Evolutionary conservation across 2,329 filamentous ascomycete genomes (phyloP).

Genomic region (Exophiala mesophila): DNA sequence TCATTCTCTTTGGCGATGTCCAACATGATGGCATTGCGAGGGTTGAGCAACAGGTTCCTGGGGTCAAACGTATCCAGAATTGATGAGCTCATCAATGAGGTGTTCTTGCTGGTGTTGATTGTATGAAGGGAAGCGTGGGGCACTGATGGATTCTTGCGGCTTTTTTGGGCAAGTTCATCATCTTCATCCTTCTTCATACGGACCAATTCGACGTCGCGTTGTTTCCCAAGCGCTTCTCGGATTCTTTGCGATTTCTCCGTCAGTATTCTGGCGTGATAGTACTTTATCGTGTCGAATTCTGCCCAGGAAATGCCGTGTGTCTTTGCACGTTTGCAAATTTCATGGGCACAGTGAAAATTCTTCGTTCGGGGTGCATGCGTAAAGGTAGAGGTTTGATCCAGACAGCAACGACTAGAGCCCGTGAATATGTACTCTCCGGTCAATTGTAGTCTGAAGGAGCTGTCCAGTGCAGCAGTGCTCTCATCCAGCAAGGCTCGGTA

Average conservation of each 20-base stretch:
- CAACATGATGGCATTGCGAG: constrained; percentile 20
- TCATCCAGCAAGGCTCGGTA: constrained; percentile 23
- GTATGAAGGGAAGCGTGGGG: too few relatives aligned
- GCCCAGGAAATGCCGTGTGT: constrained; percentile 23
- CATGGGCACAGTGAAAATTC: constrained; percentile 19
- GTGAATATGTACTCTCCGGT: constrained; percentile 24
- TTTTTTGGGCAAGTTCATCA: constrained; percentile 17
- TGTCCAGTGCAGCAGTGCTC: constrained; percentile 18
- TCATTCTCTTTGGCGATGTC: constrained; percentile 24
- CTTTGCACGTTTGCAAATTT: constrained; percentile 23
- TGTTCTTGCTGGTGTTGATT: constrained; percentile 12
- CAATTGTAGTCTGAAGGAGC: constrained; percentile 19
- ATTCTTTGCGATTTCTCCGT: constrained; percentile 23
- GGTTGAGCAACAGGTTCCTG: constrained; percentile 17
- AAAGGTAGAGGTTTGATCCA: constrained; percentile 17
- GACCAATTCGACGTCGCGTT: constrained; percentile 24
- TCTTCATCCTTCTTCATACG: constrained; percentile 23
- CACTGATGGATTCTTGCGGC: too few relatives aligned
- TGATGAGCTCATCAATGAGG: not conserved
- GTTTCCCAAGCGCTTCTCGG: constrained; percentile 26
- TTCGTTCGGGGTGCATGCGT: constrained; percentile 4
- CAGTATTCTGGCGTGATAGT: constrained; percentile 23
- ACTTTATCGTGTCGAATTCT: constrained; percentile 27
- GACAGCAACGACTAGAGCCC: constrained; percentile 17
- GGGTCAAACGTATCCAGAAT: constrained; percentile 15